Percentiles rank a stretch among this genome's conserved stretches.
phyloP scores from a whole-genome alignment of 2,329 filamentous ascomycete genomes.

The Beauveria scarabaeidicola region DNA sequence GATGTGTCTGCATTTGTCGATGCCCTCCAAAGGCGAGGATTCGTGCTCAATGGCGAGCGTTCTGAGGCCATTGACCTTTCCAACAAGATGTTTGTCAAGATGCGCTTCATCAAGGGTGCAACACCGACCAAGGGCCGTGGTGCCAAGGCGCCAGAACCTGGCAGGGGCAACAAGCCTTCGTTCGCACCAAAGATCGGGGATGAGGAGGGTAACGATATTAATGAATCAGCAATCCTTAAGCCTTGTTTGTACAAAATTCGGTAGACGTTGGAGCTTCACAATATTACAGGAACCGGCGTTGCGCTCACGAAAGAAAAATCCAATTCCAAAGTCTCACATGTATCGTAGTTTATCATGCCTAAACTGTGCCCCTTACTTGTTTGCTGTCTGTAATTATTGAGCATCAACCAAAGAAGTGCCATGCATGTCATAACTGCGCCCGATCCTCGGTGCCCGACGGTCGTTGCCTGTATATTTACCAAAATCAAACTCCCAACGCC shows the following conservation, averaged over 20 bases:
- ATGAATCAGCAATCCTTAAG: constrained; percentile 65
- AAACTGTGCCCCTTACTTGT: background rate
- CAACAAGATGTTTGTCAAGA: constrained; percentile 98
- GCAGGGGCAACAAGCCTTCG: constrained; percentile 38
- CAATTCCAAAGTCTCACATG: background rate
- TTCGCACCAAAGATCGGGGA: constrained; percentile 45
- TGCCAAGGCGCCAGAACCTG: constrained; percentile 49
- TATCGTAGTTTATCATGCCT: background rate
- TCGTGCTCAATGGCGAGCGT: constrained; percentile 64
- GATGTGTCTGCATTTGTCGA: constrained; percentile 83
- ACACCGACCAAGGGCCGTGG: constrained; percentile 70
- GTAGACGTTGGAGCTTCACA: constrained; percentile 26
- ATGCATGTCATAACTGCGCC: background rate
- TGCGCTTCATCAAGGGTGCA: constrained; percentile 86
- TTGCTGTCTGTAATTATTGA: background rate
- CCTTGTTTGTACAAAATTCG: constrained; percentile 94
- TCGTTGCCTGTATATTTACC: background rate
- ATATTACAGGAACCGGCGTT: background rate
- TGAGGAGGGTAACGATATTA: constrained; percentile 51
- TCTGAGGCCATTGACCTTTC: constrained; percentile 61
- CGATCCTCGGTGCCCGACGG: background rate
- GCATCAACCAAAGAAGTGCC: background rate
- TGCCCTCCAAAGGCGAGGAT: constrained; percentile 71
- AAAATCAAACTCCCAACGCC: constrained; percentile 2
- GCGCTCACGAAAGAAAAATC: background rate